Conservation (phyloP, 495 filamentous ascomycete species). For the Hypoxylon fuscum region DNA sequence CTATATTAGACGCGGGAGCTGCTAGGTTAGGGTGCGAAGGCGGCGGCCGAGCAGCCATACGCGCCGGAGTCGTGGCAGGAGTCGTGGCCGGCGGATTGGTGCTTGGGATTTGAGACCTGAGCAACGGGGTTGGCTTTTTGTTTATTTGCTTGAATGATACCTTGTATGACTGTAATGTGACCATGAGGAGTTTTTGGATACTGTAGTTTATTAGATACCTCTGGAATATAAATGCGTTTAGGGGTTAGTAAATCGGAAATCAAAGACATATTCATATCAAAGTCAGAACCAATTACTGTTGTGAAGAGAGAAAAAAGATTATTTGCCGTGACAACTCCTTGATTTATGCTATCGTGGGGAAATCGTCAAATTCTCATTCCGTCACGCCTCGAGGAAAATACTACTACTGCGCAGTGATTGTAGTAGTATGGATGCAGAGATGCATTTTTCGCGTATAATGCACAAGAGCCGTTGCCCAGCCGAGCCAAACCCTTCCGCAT, state of each 20-base stretch:
- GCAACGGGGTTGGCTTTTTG: background rate
- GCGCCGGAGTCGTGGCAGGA: conserved; percentile 29
- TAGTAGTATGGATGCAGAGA: conserved; percentile 39
- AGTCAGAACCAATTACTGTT: background rate
- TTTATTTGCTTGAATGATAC: too few relatives aligned
- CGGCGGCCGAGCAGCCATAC: conserved; percentile 10
- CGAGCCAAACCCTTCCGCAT: conserved; percentile 38
- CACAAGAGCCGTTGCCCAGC: conserved; percentile 40
- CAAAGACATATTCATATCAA: conserved; percentile 15
- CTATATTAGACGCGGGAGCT: conserved; percentile 47
- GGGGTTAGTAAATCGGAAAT: conserved; percentile 15
- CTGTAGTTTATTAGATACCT: conserved; percentile 31
- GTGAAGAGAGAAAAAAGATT: background rate
- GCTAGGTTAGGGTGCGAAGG: conserved; percentile 16
- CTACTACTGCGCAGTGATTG: conserved; percentile 24
- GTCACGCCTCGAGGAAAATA: conserved; percentile 39
- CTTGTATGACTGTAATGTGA: too few relatives aligned
- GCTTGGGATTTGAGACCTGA: conserved; percentile 21
- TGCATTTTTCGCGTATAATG: conserved; percentile 35
- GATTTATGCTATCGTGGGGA: conserved; percentile 42
- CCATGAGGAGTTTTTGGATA: conserved; percentile 5
- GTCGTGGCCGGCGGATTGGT: conserved; percentile 32
- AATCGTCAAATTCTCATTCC: conserved; percentile 41
- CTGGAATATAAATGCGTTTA: conserved; percentile 12
- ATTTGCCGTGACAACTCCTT: conserved; percentile 39